phyloP scores from a whole-genome alignment of 2,329 filamentous ascomycete genomes.

The Cladosporium austrohemisphaericum region DNA sequence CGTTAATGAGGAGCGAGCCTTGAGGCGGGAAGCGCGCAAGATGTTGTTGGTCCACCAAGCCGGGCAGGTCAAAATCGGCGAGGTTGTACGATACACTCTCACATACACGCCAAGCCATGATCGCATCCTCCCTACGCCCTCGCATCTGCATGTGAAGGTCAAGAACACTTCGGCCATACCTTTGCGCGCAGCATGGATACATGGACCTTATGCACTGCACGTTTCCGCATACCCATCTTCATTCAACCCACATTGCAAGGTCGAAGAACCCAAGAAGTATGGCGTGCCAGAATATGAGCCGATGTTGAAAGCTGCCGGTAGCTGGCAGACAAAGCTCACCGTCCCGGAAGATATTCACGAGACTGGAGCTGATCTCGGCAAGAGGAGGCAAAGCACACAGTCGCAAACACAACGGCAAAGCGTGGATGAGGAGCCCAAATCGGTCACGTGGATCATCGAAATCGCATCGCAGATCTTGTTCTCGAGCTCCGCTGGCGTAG shows the following conservation, averaged over 20 bases:
- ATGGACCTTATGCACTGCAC: slow-evolving; percentile 89
- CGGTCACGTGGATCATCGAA: slow-evolving; percentile 83
- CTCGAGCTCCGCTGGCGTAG: slow-evolving; percentile 79
- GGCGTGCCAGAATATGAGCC: slow-evolving; percentile 84
- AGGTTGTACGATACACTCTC: slow-evolving; percentile 83
- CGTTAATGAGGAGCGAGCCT: slow-evolving; percentile 1
- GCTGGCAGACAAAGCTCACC: slow-evolving; percentile 74
- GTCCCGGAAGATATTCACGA: slow-evolving; percentile 76
- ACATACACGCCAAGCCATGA: slow-evolving; percentile 89
- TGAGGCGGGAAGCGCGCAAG: slow-evolving; percentile 13
- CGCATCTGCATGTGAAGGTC: slow-evolving; percentile 77
- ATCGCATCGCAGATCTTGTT: slow-evolving; percentile 91
- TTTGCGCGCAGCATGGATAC: slow-evolving; percentile 89
- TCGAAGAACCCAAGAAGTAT: slow-evolving; percentile 59
- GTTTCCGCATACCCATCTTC: slow-evolving; percentile 78
- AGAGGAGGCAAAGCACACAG: slow-evolving; percentile 32
- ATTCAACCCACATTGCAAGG: slow-evolving; percentile 79
- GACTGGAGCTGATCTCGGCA: slow-evolving; percentile 47
- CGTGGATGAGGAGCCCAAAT: slow-evolving; percentile 49
- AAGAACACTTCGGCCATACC: slow-evolving; percentile 90
- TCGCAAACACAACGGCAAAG: slow-evolving; percentile 19
- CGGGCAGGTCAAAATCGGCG: slow-evolving; percentile 88
- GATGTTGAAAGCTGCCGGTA: slow-evolving; percentile 89
- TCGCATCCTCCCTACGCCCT: slow-evolving; percentile 81
- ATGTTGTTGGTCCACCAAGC: slow-evolving; percentile 93